A percentile compares a stretch with the other conserved stretches of the same genome.
Evolutionary conservation across 1,284 basidiomycete genomes (phyloP).

Genomic region (Cystobasidium sp.): DNA sequence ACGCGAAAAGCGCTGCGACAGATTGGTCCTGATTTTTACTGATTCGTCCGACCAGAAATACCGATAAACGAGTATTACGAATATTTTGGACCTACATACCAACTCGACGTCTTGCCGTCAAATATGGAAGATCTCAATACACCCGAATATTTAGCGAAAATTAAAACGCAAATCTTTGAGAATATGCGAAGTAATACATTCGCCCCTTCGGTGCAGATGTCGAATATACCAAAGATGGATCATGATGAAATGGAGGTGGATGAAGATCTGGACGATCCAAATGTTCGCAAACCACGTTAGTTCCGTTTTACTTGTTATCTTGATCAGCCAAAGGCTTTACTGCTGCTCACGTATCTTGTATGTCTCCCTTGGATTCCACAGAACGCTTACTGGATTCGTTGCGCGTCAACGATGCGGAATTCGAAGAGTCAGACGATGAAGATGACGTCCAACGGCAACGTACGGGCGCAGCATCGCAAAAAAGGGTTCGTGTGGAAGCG

Average conservation of each 20-base stretch:
- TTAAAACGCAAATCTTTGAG: conserved; percentile 90
- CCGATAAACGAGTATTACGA: conserved; percentile 98
- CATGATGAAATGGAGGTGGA: conserved; percentile 65
- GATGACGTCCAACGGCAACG: conserved; percentile 54
- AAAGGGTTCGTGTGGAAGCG: conserved; percentile 23
- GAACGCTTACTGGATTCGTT: conserved; percentile 68
- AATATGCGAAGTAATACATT: conserved; percentile 76
- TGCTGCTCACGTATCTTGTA: too few species aligned
- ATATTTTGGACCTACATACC: conserved; percentile 97
- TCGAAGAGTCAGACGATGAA: conserved; percentile 64
- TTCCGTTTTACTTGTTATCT: neutral
- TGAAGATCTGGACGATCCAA: conserved; percentile 68
- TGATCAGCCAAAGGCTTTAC: neutral
- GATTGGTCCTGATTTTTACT: conserved; percentile 24
- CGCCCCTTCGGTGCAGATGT: conserved; percentile 79
- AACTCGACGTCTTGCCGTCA: conserved; percentile 92
- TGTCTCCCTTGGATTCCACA: conserved; percentile 27
- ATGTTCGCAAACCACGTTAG: conserved; percentile 65
- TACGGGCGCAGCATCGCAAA: conserved; percentile 30
- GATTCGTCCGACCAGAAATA: conserved; percentile 66
- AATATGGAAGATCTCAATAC: conserved; percentile 98
- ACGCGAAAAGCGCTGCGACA: neutral
- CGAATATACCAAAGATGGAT: conserved; percentile 46
- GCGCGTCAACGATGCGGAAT: conserved; percentile 74
- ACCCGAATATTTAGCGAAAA: conserved; percentile 86